Evolutionary conservation across 306 rosid genomes (phyloP).

Genomic region (Dryas octopetala): DNA sequence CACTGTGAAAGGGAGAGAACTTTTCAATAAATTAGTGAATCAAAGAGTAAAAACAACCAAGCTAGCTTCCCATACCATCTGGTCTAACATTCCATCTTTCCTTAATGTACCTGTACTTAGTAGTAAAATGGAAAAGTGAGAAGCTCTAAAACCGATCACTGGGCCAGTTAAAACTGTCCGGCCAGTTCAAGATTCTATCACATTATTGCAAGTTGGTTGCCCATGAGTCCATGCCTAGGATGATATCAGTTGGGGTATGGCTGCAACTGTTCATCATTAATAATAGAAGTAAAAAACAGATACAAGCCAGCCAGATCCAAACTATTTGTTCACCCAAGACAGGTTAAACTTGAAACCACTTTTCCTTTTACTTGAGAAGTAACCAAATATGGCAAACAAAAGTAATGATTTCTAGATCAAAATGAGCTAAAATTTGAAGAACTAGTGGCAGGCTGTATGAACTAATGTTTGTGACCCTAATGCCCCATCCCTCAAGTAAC

Average conservation of each 20-base stretch:
- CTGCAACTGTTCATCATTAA: conserved; percentile 15
- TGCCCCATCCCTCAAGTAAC: conserved; percentile 28
- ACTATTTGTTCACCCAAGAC: conserved; percentile 30
- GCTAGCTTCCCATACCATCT: background rate
- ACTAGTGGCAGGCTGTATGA: conserved; percentile 22
- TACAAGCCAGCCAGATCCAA: conserved; percentile 23
- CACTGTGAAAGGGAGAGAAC: background rate
- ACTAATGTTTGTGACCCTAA: conserved; percentile 18
- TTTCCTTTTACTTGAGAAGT: conserved; percentile 27
- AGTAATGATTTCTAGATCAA: conserved; percentile 39
- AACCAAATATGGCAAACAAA: conserved; percentile 22
- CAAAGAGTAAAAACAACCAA: background rate
- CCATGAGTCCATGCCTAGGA: conserved; percentile 22
- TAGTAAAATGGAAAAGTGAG: background rate
- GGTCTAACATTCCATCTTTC: conserved; percentile 5
- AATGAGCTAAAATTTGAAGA: conserved; percentile 24
- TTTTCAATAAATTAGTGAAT: background rate
- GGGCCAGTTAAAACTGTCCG: background rate
- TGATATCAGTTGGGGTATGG: conserved; percentile 26
- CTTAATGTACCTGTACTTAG: background rate
- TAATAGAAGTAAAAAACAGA: background rate
- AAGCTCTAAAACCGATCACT: background rate
- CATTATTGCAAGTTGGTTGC: conserved; percentile 33
- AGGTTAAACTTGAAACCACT: conserved; percentile 35
- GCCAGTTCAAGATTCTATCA: conserved; percentile 14